These are phyloP conservation scores for Hypholoma fasciculare DNA, from an alignment of 768 basidiomycete genomes.

Conservation along the genomic window DNA sequence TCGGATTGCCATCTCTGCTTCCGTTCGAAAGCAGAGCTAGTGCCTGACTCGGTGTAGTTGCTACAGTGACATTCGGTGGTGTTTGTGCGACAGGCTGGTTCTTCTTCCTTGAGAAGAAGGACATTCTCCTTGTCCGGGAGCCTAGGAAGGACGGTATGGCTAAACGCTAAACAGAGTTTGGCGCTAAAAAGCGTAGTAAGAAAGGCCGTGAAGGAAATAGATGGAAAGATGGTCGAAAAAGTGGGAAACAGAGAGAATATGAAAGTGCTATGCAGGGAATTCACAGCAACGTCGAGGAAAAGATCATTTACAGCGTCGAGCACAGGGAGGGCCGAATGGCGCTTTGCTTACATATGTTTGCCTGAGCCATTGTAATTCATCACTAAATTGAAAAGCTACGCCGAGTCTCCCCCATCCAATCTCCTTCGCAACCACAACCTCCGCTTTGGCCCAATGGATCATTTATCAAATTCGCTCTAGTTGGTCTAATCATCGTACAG, in stretches of 20 bases:
- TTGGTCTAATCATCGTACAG: background rate
- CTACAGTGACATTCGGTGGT: constrained; percentile 50
- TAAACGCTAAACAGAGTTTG: constrained; percentile 27
- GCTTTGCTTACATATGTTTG: constrained; percentile 26
- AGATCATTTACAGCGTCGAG: constrained; percentile 7
- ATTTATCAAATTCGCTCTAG: background rate
- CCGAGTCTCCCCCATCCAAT: constrained; percentile 1
- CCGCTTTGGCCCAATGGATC: background rate
- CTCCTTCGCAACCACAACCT: constrained; percentile 16
- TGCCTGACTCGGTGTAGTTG: constrained; percentile 68
- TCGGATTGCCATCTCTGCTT: constrained; percentile 27
- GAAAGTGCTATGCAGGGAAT: background rate
- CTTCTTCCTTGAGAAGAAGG: constrained; percentile 93
- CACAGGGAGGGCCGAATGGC: background rate
- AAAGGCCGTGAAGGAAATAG: constrained; percentile 2
- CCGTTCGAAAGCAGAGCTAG: constrained; percentile 50
- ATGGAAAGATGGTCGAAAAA: constrained; percentile 1
- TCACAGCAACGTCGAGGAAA: constrained; percentile 5
- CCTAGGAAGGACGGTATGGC: constrained; percentile 72
- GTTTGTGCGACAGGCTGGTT: constrained; percentile 51
- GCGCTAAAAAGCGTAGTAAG: constrained; percentile 11
- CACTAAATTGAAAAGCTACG: constrained; percentile 1
- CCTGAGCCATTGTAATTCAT: constrained; percentile 19
- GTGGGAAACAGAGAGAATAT: constrained; percentile 6
- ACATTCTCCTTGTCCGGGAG: constrained; percentile 74